Percentiles rank a stretch among this genome's conserved stretches.
These are phyloP conservation scores for Phoenix dactylifera DNA, from an alignment of 176 grass and related monocot genomes.

Conservation along the genomic window DNA sequence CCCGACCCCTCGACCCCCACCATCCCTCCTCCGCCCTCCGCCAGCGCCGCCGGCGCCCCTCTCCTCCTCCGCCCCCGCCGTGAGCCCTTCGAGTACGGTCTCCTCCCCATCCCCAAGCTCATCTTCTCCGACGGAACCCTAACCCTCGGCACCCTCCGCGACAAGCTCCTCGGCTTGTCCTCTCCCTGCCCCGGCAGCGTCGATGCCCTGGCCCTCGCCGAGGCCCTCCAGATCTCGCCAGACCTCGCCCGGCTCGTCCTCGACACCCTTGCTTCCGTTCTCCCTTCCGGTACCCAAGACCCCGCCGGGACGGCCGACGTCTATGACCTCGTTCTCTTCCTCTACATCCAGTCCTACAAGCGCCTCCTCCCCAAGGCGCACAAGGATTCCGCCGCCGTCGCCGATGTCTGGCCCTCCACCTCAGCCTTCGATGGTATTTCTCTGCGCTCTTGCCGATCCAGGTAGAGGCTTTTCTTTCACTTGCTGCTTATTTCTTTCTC, in stretches of 20 bases:
- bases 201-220: background rate
- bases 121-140: slow-evolving; percentile 29
- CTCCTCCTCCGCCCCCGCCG: slow-evolving; percentile 18
- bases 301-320: background rate
- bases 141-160: slow-evolving; percentile 14
- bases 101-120: slow-evolving; percentile 25
- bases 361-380: slow-evolving; percentile 13
- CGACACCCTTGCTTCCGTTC: slow-evolving; percentile 15
- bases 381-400: slow-evolving; percentile 15
- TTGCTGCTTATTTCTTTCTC: background rate
- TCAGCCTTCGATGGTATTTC: slow-evolving; percentile 21
- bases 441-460: slow-evolving; percentile 17
- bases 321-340: slow-evolving; percentile 13
- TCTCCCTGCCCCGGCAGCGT: slow-evolving; percentile 1
- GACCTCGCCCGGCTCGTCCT: slow-evolving; percentile 17
- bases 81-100: slow-evolving; percentile 25
- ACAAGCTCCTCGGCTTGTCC: slow-evolving; percentile 15
- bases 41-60: background rate
- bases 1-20: background rate
- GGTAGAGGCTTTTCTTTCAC: background rate
- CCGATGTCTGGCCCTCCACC: slow-evolving; percentile 29
- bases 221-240: slow-evolving; percentile 17
- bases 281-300: background rate
- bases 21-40: background rate
- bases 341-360: slow-evolving; percentile 28